Percentiles rank a stretch among this genome's conserved stretches.
phyloP scores from a whole-genome alignment of 768 basidiomycete genomes.

The Neoboletus magnificus region DNA sequence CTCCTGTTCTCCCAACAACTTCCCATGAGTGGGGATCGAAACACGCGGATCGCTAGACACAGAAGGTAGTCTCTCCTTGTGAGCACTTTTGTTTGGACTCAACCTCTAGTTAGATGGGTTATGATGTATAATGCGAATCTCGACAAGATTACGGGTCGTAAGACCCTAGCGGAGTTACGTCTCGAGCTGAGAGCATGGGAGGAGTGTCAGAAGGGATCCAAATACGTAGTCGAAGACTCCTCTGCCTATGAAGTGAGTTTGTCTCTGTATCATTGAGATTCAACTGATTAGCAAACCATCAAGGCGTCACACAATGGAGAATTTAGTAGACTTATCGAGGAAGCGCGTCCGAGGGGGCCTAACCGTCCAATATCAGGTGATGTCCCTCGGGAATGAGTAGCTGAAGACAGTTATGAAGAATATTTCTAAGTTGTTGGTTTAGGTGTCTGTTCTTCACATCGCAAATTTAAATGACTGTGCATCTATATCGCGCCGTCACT shows the following conservation, averaged over 20 bases:
- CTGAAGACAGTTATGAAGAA: slow-evolving; percentile 38
- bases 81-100: not conserved
- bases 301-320: slow-evolving; percentile 29
- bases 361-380: slow-evolving; percentile 11
- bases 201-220: slow-evolving; percentile 40
- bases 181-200: slow-evolving; percentile 60
- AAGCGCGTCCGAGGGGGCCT: slow-evolving; percentile 35
- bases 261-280: not conserved
- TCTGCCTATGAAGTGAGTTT: slow-evolving; percentile 38
- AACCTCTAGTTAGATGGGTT: slow-evolving; percentile 50
- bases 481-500: not conserved
- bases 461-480: not conserved
- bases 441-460: not conserved
- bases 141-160: slow-evolving; percentile 51
- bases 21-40: slow-evolving; percentile 49
- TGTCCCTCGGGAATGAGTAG: slow-evolving; percentile 20
- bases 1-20: slow-evolving; percentile 52
- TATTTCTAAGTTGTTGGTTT: slow-evolving; percentile 2
- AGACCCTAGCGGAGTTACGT: slow-evolving; percentile 44
- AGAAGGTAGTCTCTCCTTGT: slow-evolving; percentile 42
- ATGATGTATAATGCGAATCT: slow-evolving; percentile 70
- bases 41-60: slow-evolving; percentile 53
- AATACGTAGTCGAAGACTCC: slow-evolving; percentile 35
- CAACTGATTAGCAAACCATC: not conserved
- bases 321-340: slow-evolving; percentile 34